Evolutionary conservation across 371 early-diverging fungal species (phyloP).

Genomic region (Mucor velutinosus): DNA sequence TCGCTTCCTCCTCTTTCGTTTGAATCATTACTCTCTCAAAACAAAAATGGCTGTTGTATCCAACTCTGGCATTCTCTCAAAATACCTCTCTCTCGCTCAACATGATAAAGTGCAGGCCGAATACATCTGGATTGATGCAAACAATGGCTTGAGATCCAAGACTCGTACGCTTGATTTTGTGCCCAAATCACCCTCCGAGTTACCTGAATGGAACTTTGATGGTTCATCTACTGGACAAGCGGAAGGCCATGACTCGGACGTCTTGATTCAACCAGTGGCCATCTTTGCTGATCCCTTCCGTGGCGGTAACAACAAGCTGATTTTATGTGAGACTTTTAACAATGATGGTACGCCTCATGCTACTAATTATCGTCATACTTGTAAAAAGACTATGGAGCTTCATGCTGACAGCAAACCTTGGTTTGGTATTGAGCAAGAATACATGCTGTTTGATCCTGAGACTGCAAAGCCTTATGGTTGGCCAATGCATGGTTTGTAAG

Average conservation of each 20-base stretch:
- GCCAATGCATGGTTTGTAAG: slow-evolving; percentile 45
- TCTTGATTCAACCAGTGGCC: slow-evolving; percentile 55
- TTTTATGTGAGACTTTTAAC: slow-evolving; percentile 56
- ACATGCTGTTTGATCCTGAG: slow-evolving; percentile 54
- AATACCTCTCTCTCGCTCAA: slow-evolving; percentile 58
- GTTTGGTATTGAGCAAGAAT: slow-evolving; percentile 68
- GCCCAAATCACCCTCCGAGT: slow-evolving; percentile 42
- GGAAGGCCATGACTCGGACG: slow-evolving; percentile 61
- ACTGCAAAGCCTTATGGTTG: slow-evolving; percentile 45
- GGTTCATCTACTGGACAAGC: slow-evolving; percentile 63
- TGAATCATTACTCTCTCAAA: neutral
- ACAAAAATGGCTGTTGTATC: slow-evolving; percentile 39
- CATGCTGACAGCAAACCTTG: slow-evolving; percentile 52
- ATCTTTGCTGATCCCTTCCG: slow-evolving; percentile 65
- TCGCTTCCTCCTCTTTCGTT: neutral
- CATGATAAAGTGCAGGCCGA: slow-evolving; percentile 55
- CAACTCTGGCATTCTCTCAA: slow-evolving; percentile 44
- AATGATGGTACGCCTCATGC: slow-evolving; percentile 60
- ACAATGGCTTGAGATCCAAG: slow-evolving; percentile 46
- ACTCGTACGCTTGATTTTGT: slow-evolving; percentile 48
- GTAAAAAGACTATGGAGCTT: slow-evolving; percentile 44
- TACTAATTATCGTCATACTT: slow-evolving; percentile 53
- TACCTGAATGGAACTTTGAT: slow-evolving; percentile 65
- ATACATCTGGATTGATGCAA: slow-evolving; percentile 65
- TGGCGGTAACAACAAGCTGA: slow-evolving; percentile 59